Evolutionary conservation across 768 basidiomycete genomes (phyloP).

Genomic region (Russula vinacea): DNA sequence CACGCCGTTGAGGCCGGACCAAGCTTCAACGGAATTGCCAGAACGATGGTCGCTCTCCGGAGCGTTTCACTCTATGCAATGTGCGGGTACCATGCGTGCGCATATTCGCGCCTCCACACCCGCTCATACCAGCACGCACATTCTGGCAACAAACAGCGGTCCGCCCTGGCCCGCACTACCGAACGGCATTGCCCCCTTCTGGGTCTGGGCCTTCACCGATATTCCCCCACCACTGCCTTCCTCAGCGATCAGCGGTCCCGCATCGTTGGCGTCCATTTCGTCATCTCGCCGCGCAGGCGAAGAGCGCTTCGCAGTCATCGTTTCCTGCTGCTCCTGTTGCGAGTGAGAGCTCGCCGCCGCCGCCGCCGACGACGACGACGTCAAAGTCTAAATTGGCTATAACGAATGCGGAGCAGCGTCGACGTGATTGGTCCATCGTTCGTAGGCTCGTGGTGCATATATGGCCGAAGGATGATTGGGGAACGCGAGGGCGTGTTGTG

Average conservation of each 20-base stretch:
- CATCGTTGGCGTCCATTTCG: conserved; percentile 2
- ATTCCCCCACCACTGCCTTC: neutral
- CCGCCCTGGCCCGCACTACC: conserved; percentile 9
- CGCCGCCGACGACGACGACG: too few relatives aligned
- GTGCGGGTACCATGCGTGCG: neutral
- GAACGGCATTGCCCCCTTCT: neutral
- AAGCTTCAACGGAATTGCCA: neutral
- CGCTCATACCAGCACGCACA: neutral
- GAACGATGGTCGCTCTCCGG: conserved; percentile 16
- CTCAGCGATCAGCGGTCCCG: neutral
- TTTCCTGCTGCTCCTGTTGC: neutral
- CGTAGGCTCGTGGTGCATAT: conserved; percentile 81
- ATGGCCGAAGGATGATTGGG: conserved; percentile 88
- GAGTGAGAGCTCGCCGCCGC: neutral
- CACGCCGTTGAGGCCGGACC: neutral
- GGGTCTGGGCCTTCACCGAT: too few relatives aligned
- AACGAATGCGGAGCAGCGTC: conserved; percentile 50
- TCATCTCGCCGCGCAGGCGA: conserved; percentile 17
- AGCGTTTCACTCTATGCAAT: neutral
- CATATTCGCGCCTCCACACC: neutral
- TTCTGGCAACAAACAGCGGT: conserved; percentile 8
- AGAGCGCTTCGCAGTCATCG: neutral
- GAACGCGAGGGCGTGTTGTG: conserved; percentile 75
- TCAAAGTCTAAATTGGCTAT: neutral
- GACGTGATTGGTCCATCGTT: conserved; percentile 84